Base-by-base conservation (phyloP, 306 rosid species). In the Carpinus viminea region DNA sequence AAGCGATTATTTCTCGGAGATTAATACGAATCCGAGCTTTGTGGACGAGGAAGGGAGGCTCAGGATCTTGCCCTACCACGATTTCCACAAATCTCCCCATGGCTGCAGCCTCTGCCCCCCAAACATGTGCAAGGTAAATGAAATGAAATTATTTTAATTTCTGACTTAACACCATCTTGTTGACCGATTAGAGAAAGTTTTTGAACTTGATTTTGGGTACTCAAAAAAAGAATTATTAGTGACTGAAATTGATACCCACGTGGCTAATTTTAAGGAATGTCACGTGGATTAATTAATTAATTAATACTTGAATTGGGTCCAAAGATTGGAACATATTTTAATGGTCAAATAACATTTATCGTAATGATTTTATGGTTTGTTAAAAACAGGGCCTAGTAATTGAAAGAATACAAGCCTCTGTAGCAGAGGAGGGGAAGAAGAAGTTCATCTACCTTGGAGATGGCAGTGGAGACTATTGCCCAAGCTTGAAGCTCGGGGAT, bases 121-220 rank as follows among this genome's bases (percentile, higher is more conserved):
- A 61, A 92, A 92, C 65, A 92, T 92, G 97, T 92, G 97, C 92
- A 92, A 93, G 98, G 98, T 91, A 81, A 43, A 71, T 70, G 2
- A 3, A 34, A 3, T 12, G 12, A 68, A 11, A 24, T 26, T 11
- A 70, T 3, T 45, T 38, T 38, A 18, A 68, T 38, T 68, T 68
- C 8, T 11, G 9, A 68, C 72, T 17, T 8, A 7, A 66, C 24
- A 15, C 51, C 72, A 41, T 1, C 24, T 66, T 38, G 5, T 41
- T 64, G 47, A 64, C 72, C 51, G 18, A 41, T 18, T 9, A 38
- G 51, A 62, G n/a, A 62, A 62, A 28, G 69, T 62, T 6, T 45
- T 62, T 62, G 69, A 62, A 60, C 24, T 24, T 24, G 12, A 60
- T 12, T 50, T 12, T 11, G 17, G 16, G n/a, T 4, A 8, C 2